Percentiles rank a stretch among this genome's conserved stretches.
Evolutionary conservation across 2,329 filamentous ascomycete genomes (phyloP).

Genomic region (Curvularia sp.): DNA sequence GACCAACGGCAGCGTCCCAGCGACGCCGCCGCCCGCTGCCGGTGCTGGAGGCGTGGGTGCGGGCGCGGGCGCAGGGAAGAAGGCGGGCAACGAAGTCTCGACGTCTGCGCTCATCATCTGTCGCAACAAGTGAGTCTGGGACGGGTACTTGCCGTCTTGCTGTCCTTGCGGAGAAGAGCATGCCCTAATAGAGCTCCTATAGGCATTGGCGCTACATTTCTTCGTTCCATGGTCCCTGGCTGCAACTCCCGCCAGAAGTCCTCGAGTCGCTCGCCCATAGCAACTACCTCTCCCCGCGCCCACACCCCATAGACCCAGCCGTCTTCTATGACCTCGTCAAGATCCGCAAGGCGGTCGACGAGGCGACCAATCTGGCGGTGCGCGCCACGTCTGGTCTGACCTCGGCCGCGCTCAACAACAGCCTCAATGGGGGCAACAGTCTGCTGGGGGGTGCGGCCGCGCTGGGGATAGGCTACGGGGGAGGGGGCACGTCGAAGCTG

Average conservation of each 20-base stretch:
- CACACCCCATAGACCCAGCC: slow-evolving; percentile 78
- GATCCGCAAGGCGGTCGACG: slow-evolving; percentile 79
- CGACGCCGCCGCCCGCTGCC: slow-evolving; percentile 10
- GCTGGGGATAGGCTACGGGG: slow-evolving; percentile 64
- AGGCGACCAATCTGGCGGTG: slow-evolving; percentile 78
- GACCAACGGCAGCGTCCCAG: slow-evolving; percentile 24
- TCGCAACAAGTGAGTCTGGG: slow-evolving; percentile 53
- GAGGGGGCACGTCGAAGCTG: slow-evolving; percentile 67
- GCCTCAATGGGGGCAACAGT: slow-evolving; percentile 60
- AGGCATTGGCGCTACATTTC: slow-evolving; percentile 89
- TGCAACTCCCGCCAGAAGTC: slow-evolving; percentile 78
- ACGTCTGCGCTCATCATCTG: slow-evolving; percentile 50
- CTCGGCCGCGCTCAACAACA: slow-evolving; percentile 67
- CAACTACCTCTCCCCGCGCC: slow-evolving; percentile 79
- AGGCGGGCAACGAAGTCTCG: slow-evolving; percentile 24
- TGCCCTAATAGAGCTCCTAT: slow-evolving; percentile 21
- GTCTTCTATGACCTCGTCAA: slow-evolving; percentile 86
- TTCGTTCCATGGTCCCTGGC: slow-evolving; percentile 83
- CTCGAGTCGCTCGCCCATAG: slow-evolving; percentile 79
- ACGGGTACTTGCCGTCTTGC: slow-evolving; percentile 20
- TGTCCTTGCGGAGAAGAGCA: neutral
- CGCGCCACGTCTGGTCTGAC: slow-evolving; percentile 77
- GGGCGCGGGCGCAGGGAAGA: slow-evolving; percentile 10
- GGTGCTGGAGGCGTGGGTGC: neutral
- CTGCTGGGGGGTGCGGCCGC: slow-evolving; percentile 61